A percentile compares a stretch with the other conserved stretches of the same genome.
Evolutionary conservation across 345 rosid genomes (phyloP).

Genomic region (Eucalyptus tenuipes): DNA sequence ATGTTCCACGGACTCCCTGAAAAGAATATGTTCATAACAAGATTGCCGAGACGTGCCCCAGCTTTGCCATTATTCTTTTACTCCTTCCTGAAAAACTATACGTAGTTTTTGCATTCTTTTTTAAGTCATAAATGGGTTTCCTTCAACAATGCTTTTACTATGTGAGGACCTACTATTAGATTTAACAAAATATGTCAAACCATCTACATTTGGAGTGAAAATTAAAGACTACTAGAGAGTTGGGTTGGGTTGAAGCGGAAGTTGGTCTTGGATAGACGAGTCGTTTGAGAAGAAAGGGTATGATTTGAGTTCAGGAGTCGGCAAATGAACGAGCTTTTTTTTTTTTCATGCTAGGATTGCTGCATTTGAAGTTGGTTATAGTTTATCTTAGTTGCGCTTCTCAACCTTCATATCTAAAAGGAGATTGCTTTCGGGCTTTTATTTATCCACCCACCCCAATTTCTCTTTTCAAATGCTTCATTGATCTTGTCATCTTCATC

Average conservation of each 20-base stretch:
- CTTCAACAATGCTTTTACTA: neutral
- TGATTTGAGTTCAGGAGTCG: neutral
- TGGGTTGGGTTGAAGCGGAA: neutral
- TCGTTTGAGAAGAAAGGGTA: neutral
- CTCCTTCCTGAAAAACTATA: neutral
- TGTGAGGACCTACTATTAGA: neutral
- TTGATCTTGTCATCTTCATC: neutral
- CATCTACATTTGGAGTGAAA: neutral
- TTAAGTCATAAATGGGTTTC: neutral
- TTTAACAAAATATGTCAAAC: neutral
- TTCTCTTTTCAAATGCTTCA: neutral
- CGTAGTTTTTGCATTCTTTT: neutral
- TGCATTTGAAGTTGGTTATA: neutral
- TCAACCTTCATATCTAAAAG: neutral
- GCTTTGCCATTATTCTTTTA: neutral
- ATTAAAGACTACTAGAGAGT: neutral
- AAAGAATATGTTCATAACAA: neutral
- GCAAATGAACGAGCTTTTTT: neutral
- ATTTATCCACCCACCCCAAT: neutral
- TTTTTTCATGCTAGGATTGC: neutral
- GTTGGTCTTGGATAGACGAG: neutral
- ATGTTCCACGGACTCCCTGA: neutral
- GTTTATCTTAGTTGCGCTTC: neutral
- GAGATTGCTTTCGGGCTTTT: neutral
- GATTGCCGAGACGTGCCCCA: neutral